Base-by-base conservation (phyloP, 495 filamentous ascomycete species). In the Hypoxylon lienhwacheense region DNA sequence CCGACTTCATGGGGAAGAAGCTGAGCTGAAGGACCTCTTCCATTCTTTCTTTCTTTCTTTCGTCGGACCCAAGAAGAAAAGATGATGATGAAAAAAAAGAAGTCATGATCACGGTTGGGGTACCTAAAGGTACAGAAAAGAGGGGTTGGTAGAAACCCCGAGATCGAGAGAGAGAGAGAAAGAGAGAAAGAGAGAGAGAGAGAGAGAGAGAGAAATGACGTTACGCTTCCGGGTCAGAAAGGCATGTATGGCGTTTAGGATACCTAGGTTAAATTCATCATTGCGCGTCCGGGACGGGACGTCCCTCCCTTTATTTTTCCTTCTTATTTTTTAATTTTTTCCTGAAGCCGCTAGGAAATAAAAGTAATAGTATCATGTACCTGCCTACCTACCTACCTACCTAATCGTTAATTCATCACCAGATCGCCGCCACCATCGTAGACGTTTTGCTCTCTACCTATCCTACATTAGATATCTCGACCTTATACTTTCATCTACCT, bases 1-100 rank as follows among this genome's bases (percentile, higher is more conserved):
- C 71, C 4, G 79, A 81, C 33, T 58, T 79, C 55, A 79, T 79
- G 76, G 70, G 65, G 11, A 77, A 77, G 65, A 77, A 77, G 61
- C 47, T 74, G 48, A 67, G 65, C 19, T 67, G 24, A 54, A 7
- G n/a, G n/a, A n/a, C n/a, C n/a, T n/a, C n/a, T n/a, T n/a, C n/a
- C n/a, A n/a, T n/a, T n/a, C n/a, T n/a, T n/a, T n/a, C n/a, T n/a
- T n/a, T n/a, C n/a, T n/a, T n/a, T n/a, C n/a, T n/a, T n/a, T n/a
- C n/a, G n/a, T n/a, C n/a, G n/a, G n/a, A n/a, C n/a, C n/a, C n/a
- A n/a, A n/a, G n/a, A n/a, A n/a, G n/a, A n/a, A n/a, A n/a, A n/a
- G n/a, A n/a, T n/a, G n/a, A n/a, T n/a, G n/a, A n/a, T n/a, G n/a
- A n/a, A n/a, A n/a, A n/a, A n/a, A n/a, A n/a, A n/a, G n/a, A n/a